phyloP scores from a whole-genome alignment of 75 land plant species.

The Cryptomeria japonica region DNA sequence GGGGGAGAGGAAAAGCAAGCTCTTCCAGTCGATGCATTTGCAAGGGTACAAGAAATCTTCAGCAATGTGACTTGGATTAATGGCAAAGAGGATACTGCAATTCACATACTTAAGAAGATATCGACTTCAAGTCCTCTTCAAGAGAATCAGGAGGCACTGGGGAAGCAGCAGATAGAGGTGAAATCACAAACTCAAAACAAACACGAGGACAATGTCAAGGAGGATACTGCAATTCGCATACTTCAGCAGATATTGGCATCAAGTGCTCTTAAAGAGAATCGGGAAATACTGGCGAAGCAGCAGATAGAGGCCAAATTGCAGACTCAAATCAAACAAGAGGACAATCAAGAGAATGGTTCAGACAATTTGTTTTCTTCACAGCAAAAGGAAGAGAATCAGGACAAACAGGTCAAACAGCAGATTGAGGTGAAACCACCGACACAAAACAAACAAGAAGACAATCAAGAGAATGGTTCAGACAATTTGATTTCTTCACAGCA shows the following conservation, averaged over 20 bases:
- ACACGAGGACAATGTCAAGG: constrained; percentile 30
- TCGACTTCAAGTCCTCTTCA: constrained; percentile 13
- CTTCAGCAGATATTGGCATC: constrained; percentile 18
- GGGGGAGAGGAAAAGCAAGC: constrained; percentile 66
- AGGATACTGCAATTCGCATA: constrained; percentile 16
- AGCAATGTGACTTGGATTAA: constrained; percentile 60
- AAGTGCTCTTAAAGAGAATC: constrained; percentile 1
- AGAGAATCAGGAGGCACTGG: constrained; percentile 29
- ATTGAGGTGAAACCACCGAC: background rate
- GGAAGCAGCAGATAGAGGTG: background rate
- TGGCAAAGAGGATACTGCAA: constrained; percentile 38
- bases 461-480: constrained; percentile 38
- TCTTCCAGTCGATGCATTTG: constrained; percentile 84
- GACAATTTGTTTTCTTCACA: constrained; percentile 8
- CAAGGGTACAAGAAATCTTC: constrained; percentile 90
- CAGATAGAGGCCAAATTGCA: background rate
- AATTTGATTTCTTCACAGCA: background rate
- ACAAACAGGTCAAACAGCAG: background rate
- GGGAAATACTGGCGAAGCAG: background rate
- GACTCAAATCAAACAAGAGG: constrained; percentile 4
- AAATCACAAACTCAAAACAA: constrained; percentile 10
- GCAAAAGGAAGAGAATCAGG: constrained; percentile 1
- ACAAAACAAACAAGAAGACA: background rate
- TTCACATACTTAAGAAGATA: constrained; percentile 38
- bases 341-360: constrained; percentile 32